These are phyloP conservation scores for Fermentozyma sake DNA, from an alignment of 1,139 yeast genomes.

Conservation along the genomic window DNA sequence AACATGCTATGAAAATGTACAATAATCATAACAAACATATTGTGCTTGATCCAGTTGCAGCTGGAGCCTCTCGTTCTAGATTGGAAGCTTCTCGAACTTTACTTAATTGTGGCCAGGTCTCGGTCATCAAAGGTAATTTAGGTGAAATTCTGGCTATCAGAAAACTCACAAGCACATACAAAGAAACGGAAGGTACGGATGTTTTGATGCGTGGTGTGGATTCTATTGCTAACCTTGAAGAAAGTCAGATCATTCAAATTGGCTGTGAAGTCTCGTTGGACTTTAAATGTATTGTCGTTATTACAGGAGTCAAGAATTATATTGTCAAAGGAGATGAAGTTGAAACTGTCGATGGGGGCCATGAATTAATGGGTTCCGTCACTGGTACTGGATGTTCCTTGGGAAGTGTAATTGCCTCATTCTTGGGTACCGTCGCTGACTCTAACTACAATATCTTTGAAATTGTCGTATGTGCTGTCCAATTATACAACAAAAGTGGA, in stretches of 20 bases:
- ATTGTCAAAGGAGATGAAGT: constrained; percentile 18
- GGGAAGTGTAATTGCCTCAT: constrained; percentile 69
- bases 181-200: constrained; percentile 25
- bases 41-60: constrained; percentile 89
- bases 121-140: constrained; percentile 81
- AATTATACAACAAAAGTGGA: constrained; percentile 65
- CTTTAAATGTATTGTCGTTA: constrained; percentile 61
- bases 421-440: constrained; percentile 44
- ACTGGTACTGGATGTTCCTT: constrained; percentile 90
- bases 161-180: constrained; percentile 25
- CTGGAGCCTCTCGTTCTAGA: constrained; percentile 73
- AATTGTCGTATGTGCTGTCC: constrained; percentile 58
- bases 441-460: constrained; percentile 25
- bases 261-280: constrained; percentile 53
- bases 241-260: constrained; percentile 29
- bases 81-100: constrained; percentile 43
- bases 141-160: constrained; percentile 65
- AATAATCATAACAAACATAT: constrained; percentile 56
- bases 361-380: constrained; percentile 61
- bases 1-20: constrained; percentile 55
- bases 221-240: constrained; percentile 33
- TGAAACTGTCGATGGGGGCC: constrained; percentile 51
- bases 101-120: constrained; percentile 53
- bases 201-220: constrained; percentile 75
- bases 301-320: constrained; percentile 47